These are phyloP conservation scores for Macrophomina pseudophaseolina DNA, from an alignment of 2,329 filamentous ascomycete genomes.

Conservation along the genomic window DNA sequence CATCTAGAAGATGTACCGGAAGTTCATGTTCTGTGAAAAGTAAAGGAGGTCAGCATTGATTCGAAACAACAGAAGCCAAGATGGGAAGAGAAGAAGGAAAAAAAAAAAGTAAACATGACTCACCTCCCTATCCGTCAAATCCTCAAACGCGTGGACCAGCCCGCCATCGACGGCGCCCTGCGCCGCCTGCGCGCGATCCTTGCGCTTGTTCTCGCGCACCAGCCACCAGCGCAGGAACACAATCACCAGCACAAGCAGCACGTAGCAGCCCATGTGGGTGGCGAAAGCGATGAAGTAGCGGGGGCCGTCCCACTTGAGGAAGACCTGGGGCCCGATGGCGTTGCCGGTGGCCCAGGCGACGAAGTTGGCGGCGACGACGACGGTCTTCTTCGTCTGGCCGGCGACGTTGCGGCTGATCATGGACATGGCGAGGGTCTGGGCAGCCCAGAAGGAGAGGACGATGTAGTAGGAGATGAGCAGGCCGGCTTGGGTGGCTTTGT, in stretches of 20 bases:
- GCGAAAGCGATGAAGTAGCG: constrained; percentile 73
- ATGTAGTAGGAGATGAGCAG: constrained; percentile 78
- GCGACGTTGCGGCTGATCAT: constrained; percentile 73
- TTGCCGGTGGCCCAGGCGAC: constrained; percentile 73
- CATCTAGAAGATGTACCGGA: constrained; percentile 60
- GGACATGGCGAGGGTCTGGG: constrained; percentile 69
- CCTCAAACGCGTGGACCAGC: constrained; percentile 63
- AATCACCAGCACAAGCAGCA: constrained; percentile 63
- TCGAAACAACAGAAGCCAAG: no score
- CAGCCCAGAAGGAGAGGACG: constrained; percentile 77
- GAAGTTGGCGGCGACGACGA: constrained; percentile 72
- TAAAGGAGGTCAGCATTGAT: neutral
- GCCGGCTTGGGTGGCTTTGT: constrained; percentile 65
- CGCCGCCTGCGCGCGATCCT: constrained; percentile 54
- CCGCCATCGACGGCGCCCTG: constrained; percentile 50
- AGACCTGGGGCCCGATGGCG: constrained; percentile 70
- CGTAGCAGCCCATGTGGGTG: constrained; percentile 72
- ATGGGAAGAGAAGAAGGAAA: neutral
- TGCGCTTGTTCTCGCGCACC: constrained; percentile 61
- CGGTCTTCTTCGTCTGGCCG: constrained; percentile 74
- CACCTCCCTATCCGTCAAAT: constrained; percentile 63
- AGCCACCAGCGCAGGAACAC: constrained; percentile 65
- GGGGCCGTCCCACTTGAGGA: constrained; percentile 64
- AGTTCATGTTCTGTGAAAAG: constrained; percentile 55
- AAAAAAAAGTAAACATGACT: neutral